These are phyloP conservation scores for Aspergillus saccharolyticus DNA, from an alignment of 495 filamentous ascomycete genomes.

Conservation along the genomic window DNA sequence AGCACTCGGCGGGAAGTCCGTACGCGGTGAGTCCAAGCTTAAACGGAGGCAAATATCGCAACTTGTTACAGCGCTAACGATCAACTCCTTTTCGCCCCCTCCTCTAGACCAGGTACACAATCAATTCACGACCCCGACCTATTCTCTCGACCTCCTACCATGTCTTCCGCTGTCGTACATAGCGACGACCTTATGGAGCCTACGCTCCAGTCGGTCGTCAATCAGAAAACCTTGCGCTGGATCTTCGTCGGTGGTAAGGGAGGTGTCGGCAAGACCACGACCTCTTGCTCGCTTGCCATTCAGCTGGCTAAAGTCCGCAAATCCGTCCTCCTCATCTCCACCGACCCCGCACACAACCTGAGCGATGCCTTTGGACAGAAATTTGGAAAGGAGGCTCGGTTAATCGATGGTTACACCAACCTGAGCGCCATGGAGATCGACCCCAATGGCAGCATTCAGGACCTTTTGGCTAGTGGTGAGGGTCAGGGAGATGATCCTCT, in stretches of 20 bases:
- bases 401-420: slow-evolving; percentile 88
- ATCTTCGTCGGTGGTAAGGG: slow-evolving; percentile 99
- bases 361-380: slow-evolving; percentile 98
- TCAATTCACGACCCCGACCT: not conserved
- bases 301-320: slow-evolving; percentile 95
- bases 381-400: slow-evolving; percentile 95
- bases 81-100: not conserved
- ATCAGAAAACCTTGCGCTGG: slow-evolving; percentile 93
- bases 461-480: slow-evolving; percentile 76
- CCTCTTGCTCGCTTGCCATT: slow-evolving; percentile 94
- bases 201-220: slow-evolving; percentile 87
- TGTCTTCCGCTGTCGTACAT: slow-evolving; percentile 61
- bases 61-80: slow-evolving; percentile 5
- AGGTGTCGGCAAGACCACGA: slow-evolving; percentile 99
- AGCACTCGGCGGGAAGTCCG: slow-evolving; percentile 30
- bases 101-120: not conserved
- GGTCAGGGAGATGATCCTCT: slow-evolving; percentile 66
- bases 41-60: slow-evolving; percentile 14
- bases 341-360: slow-evolving; percentile 97
- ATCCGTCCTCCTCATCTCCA: slow-evolving; percentile 95
- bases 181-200: slow-evolving; percentile 79
- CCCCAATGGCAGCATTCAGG: slow-evolving; percentile 95
- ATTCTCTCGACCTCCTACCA: slow-evolving; percentile 28
- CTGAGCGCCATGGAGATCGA: slow-evolving; percentile 99
- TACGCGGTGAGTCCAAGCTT: slow-evolving; percentile 16